These are phyloP conservation scores for Boletus subparvulus DNA, from an alignment of 768 basidiomycete species.

Conservation along the genomic window DNA sequence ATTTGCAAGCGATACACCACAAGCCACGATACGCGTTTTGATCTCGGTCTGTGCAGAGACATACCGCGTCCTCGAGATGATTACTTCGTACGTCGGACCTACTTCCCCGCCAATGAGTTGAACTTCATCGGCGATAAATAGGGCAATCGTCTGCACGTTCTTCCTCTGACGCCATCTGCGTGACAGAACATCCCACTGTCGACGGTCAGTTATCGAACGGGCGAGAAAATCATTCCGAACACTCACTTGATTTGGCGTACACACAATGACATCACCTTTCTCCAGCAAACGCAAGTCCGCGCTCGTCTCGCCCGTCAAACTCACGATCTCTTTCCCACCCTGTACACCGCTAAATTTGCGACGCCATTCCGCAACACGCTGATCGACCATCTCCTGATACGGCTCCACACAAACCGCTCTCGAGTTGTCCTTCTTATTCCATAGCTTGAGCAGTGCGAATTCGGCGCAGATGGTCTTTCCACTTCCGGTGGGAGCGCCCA, in stretches of 20 bases:
- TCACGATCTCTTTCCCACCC: slow-evolving; percentile 91
- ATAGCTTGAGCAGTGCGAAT: slow-evolving; percentile 90
- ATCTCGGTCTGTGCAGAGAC: slow-evolving; percentile 91
- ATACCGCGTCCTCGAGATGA: slow-evolving; percentile 95
- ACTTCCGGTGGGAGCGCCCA: slow-evolving; percentile 94
- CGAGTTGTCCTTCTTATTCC: slow-evolving; percentile 81
- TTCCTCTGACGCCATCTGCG: slow-evolving; percentile 95
- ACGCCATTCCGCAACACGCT: slow-evolving; percentile 85
- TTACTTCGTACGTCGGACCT: slow-evolving; percentile 94
- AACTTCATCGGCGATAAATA: slow-evolving; percentile 93
- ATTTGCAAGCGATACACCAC: slow-evolving; percentile 93
- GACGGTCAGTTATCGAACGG: background rate
- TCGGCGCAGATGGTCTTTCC: slow-evolving; percentile 98
- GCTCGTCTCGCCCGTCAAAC: slow-evolving; percentile 91
- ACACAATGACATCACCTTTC: slow-evolving; percentile 90
- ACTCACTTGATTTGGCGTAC: slow-evolving; percentile 85
- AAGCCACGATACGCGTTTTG: slow-evolving; percentile 92
- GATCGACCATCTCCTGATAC: slow-evolving; percentile 96
- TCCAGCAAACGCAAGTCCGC: slow-evolving; percentile 87
- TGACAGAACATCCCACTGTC: slow-evolving; percentile 92
- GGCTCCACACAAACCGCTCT: slow-evolving; percentile 95
- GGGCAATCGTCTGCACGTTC: slow-evolving; percentile 90
- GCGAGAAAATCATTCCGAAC: background rate
- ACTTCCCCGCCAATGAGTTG: slow-evolving; percentile 94
- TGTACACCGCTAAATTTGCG: slow-evolving; percentile 79